Evolutionary conservation across 768 basidiomycete genomes (phyloP), one percentile per base, ranked within the genome.

Genomic region (Suillus fuscotomentosus): DNA sequence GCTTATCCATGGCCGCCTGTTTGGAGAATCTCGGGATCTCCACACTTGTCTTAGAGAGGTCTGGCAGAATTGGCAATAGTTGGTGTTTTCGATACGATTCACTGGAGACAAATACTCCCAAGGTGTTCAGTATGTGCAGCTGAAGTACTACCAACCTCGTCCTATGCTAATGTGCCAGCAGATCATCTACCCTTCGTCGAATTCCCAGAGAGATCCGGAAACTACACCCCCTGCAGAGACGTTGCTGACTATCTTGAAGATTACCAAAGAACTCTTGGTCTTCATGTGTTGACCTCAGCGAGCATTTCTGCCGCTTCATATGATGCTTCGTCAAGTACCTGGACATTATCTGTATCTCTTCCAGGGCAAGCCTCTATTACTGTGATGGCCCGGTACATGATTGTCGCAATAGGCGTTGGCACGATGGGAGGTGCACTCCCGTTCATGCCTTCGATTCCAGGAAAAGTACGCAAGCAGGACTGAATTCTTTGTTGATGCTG

Each of bases 61-160:
- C 87, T 59, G 65, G 71, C 14, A 75, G 83, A 22, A 81, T 90
- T 24, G 89, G 90, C 0, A 83, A 90, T 70, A 84, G 83, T 59
- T 90, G 88, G 89, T 77, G 88, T 63, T 78, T 81, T 43, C 79
- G 91, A 47, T 91, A 92, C 70, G 83, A 88, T 62, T 82, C 87
- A 11, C 74, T 90, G 43, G 57, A 66, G 31, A 60, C 55, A 1
- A 66, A 66, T 57, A 66, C 66, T 10, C 66, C 66, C 4, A 61
- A 17, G 31, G 57, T 39, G 13, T 66, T 48, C 15, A 66, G 66
- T 65, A 47, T 14, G 66, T 50, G 13, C 38, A 17, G 7, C 36
- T 17, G 3, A n/a, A 24, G 48, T 14, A 27, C 48, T 5, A 2
- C 38, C n/a, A 39, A 56, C 36, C 9, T 56, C 9, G 7, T 14